Evolutionary conservation across 306 rosid species (phyloP).

Genomic region (Citrullus colocynthis): DNA sequence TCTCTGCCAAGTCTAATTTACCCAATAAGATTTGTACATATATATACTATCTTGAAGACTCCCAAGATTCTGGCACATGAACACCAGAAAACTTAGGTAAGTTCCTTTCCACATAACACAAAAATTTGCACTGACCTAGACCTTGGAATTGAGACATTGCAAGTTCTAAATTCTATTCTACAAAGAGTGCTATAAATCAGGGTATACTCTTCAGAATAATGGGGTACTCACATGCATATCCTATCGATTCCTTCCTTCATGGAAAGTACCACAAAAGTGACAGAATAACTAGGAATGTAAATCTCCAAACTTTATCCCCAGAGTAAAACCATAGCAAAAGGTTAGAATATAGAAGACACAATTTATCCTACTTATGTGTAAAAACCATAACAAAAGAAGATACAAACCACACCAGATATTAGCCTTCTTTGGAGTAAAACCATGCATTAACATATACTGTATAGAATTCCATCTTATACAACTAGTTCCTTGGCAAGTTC

Average conservation of each 20-base stretch:
- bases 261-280: neutral
- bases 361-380: neutral
- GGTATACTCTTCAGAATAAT: too few relatives aligned
- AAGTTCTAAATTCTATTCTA: neutral
- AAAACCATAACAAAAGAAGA: neutral
- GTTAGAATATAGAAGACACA: neutral
- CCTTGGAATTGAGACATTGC: too few relatives aligned
- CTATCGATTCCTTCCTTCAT: neutral
- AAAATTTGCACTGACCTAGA: too few relatives aligned
- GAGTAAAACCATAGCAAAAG: neutral
- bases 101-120: neutral
- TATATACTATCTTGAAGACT: neutral
- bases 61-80: neutral
- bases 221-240: neutral
- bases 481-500: neutral
- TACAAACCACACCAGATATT: neutral
- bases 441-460: neutral
- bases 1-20: neutral
- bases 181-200: neutral
- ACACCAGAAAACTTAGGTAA: neutral
- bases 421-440: neutral
- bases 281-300: neutral
- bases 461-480: neutral
- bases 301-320: neutral
- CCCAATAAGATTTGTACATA: neutral